A percentile compares a stretch with the other conserved stretches of the same genome.
Evolutionary conservation across 2,329 filamentous ascomycete species (phyloP).

Genomic region (Aureobasidium vineae): DNA sequence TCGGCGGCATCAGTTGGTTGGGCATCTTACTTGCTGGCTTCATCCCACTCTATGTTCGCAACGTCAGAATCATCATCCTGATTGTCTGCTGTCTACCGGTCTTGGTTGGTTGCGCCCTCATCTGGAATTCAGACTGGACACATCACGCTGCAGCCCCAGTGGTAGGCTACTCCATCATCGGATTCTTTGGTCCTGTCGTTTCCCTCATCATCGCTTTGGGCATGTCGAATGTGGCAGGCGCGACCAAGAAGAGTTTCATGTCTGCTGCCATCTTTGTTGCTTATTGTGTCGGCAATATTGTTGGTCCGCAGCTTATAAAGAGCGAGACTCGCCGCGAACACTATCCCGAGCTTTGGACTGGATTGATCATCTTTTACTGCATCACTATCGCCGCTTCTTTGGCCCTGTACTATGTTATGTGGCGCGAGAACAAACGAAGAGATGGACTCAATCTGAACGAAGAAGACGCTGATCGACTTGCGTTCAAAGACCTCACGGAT

Average conservation of each 20-base stretch:
- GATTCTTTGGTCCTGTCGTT: conserved; percentile 70
- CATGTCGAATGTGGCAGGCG: conserved; percentile 69
- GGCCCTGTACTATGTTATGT: conserved; percentile 59
- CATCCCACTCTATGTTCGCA: conserved; percentile 58
- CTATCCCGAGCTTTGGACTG: conserved; percentile 70
- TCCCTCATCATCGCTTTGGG: conserved; percentile 59
- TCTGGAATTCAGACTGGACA: conserved; percentile 67
- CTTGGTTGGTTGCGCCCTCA: conserved; percentile 70
- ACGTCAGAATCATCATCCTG: conserved; percentile 65
- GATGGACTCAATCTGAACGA: conserved; percentile 55
- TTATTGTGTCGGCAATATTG: conserved; percentile 74
- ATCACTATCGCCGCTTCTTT: conserved; percentile 62
- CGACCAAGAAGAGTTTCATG: conserved; percentile 77
- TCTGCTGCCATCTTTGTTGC: conserved; percentile 71
- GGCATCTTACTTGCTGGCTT: conserved; percentile 66
- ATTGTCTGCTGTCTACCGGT: conserved; percentile 68
- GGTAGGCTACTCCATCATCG: conserved; percentile 68
- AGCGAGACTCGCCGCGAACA: conserved; percentile 64
- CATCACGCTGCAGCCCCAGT: conserved; percentile 65
- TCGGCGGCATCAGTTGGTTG: conserved; percentile 66
- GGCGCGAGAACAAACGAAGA: conserved; percentile 57
- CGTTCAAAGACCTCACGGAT: conserved; percentile 59
- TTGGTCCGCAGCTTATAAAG: conserved; percentile 69
- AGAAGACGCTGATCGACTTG: conserved; percentile 60
- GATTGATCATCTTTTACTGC: conserved; percentile 66